Conservation (phyloP, 2,329 filamentous ascomycete genomes). For the Calonectria hawksworthii region DNA sequence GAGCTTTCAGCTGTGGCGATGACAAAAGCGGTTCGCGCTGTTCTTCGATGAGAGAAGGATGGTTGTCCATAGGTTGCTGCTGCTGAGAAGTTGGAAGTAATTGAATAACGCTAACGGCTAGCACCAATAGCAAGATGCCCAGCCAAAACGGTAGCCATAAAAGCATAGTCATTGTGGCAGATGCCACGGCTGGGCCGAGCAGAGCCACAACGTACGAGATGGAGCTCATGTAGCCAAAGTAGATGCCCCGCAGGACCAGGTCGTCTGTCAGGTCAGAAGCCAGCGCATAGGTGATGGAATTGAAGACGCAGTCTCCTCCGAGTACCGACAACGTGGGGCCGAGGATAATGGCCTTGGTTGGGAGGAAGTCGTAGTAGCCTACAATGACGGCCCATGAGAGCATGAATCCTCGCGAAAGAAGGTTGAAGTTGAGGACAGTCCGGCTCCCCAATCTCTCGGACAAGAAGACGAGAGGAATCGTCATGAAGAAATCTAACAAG, state of each 20-base stretch:
- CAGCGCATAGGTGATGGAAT: constrained; percentile 62
- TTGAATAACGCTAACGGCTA: constrained; percentile 35
- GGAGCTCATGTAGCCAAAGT: constrained; percentile 66
- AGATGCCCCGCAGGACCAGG: constrained; percentile 60
- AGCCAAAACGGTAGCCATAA: constrained; percentile 59
- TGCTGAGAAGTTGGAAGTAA: constrained; percentile 24
- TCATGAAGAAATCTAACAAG: constrained; percentile 61
- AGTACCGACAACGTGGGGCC: constrained; percentile 60
- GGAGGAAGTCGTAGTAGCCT: constrained; percentile 38
- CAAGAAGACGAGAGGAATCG: constrained; percentile 62
- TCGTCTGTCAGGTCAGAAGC: constrained; percentile 61
- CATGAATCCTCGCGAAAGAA: constrained; percentile 52
- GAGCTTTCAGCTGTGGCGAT: constrained; percentile 55
- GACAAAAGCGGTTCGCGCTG: constrained; percentile 55
- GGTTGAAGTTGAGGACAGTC: constrained; percentile 58
- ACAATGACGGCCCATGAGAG: constrained; percentile 43
- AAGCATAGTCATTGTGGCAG: constrained; percentile 58
- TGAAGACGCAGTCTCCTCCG: constrained; percentile 65
- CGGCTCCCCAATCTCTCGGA: constrained; percentile 59
- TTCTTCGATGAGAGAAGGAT: constrained; percentile 44
- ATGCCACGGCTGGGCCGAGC: constrained; percentile 61
- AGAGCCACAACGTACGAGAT: constrained; percentile 62
- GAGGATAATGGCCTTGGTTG: constrained; percentile 51
- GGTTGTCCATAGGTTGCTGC: no score
- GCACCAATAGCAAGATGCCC: constrained; percentile 31